These are phyloP conservation scores for Colletotrichum noveboracense DNA, from an alignment of 2,329 filamentous ascomycete genomes.

Conservation along the genomic window DNA sequence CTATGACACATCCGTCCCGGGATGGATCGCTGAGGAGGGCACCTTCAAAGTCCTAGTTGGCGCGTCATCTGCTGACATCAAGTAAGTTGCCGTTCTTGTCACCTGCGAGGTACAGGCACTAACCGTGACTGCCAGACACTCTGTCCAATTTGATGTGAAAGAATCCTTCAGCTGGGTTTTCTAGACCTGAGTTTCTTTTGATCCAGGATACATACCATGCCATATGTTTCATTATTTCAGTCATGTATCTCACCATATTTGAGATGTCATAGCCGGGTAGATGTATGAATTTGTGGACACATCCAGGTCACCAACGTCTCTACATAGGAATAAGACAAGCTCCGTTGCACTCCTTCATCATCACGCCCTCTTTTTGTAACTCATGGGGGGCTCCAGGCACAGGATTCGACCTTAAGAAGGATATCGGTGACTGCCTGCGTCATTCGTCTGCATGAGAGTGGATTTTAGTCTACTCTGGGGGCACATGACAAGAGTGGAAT, in stretches of 20 bases:
- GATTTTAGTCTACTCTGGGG: neutral
- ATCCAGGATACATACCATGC: neutral
- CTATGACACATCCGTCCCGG: slow-evolving; percentile 62
- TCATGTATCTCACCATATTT: neutral
- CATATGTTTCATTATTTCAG: neutral
- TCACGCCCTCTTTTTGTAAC: neutral
- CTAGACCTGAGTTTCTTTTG: slow-evolving; percentile 31
- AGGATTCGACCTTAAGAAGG: neutral
- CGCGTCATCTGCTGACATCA: slow-evolving; percentile 66
- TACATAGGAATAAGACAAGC: neutral
- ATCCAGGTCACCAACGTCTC: neutral
- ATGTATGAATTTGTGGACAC: neutral
- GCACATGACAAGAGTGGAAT: neutral
- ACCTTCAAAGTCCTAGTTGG: slow-evolving; percentile 65
- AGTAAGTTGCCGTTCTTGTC: slow-evolving; percentile 17
- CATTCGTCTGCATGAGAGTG: neutral
- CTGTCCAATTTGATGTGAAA: slow-evolving; percentile 59
- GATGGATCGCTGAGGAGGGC: slow-evolving; percentile 72
- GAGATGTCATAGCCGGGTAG: neutral
- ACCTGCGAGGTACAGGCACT: neutral
- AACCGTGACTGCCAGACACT: slow-evolving; percentile 27
- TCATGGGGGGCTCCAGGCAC: neutral
- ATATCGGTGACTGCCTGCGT: neutral
- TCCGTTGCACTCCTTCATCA: neutral
- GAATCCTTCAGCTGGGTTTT: slow-evolving; percentile 72